A percentile compares a stretch with the other conserved stretches of the same genome.
Conservation (phyloP, 2,329 filamentous ascomycete genomes). For the Chaetomium globosum region DNA sequence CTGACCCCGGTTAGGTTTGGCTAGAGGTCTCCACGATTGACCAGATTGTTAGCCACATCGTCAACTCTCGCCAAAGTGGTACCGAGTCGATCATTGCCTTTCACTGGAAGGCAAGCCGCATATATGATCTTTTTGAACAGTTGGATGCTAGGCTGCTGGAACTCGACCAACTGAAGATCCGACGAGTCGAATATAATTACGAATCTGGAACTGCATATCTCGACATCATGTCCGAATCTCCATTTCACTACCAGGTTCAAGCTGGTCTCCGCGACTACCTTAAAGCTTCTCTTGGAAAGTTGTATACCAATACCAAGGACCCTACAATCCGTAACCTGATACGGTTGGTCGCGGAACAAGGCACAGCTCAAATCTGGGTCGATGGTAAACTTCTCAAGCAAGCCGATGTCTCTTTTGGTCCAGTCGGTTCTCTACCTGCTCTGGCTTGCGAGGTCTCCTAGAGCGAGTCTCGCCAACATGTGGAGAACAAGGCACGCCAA, state of each 20-base stretch:
- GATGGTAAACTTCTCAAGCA: slow-evolving; percentile 14
- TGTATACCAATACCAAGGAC: neutral
- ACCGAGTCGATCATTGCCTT: no score
- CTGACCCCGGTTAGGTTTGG: no score
- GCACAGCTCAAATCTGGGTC: neutral
- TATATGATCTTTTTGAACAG: no score
- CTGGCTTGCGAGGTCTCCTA: slow-evolving; percentile 28
- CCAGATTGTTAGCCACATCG: no score
- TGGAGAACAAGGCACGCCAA: slow-evolving; percentile 26
- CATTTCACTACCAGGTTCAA: slow-evolving; percentile 15
- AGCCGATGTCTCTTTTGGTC: slow-evolving; percentile 18
- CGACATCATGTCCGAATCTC: slow-evolving; percentile 20
- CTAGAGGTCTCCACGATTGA: no score
- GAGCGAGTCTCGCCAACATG: slow-evolving; percentile 21
- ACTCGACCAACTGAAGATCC: slow-evolving; percentile 10
- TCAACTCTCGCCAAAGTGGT: no score
- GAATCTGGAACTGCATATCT: slow-evolving; percentile 12
- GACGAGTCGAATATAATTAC: slow-evolving; percentile 18
- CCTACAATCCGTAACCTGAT: slow-evolving; percentile 9
- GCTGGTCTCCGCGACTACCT: slow-evolving; percentile 9
- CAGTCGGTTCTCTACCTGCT: slow-evolving; percentile 12
- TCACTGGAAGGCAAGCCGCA: no score
- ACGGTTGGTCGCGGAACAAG: slow-evolving; percentile 4
- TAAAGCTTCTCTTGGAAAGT: neutral
- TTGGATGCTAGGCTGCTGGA: no score